phyloP scores from a whole-genome alignment of 2,329 filamentous ascomycete species.

The Ophiostoma novo-ulmi region DNA sequence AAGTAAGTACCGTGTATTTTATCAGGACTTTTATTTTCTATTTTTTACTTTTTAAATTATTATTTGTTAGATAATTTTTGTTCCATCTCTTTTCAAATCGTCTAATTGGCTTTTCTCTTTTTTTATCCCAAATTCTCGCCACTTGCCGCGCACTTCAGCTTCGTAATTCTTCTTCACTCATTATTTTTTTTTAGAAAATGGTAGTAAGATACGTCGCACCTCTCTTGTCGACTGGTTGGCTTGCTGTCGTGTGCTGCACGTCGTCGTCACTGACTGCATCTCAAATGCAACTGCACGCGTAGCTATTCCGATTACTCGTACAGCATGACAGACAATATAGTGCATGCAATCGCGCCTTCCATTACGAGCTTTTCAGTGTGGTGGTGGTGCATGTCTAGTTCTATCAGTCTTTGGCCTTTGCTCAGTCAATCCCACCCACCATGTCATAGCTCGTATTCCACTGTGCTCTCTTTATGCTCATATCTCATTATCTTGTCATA shows the following conservation, averaged over 20 bases:
- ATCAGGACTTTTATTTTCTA: background rate
- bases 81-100: background rate
- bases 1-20: background rate
- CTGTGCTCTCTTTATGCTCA: background rate
- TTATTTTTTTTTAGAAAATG: too few species aligned
- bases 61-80: background rate
- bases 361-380: conserved; percentile 1
- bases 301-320: background rate
- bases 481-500: background rate
- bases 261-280: background rate
- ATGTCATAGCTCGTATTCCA: background rate
- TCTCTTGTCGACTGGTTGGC: background rate
- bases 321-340: background rate
- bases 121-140: conserved; percentile 17
- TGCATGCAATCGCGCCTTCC: conserved; percentile 3
- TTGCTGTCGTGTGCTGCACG: background rate
- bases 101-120: conserved; percentile 4
- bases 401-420: background rate
- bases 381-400: background rate
- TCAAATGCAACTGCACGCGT: background rate
- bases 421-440: background rate
- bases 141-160: conserved; percentile 13
- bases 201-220: too few species aligned
- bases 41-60: background rate
- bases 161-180: too few species aligned